A percentile compares a stretch with the other conserved stretches of the same genome.
These are phyloP conservation scores for Colletotrichum sp. DNA, from an alignment of 2,329 filamentous ascomycete genomes.

Conservation along the genomic window DNA sequence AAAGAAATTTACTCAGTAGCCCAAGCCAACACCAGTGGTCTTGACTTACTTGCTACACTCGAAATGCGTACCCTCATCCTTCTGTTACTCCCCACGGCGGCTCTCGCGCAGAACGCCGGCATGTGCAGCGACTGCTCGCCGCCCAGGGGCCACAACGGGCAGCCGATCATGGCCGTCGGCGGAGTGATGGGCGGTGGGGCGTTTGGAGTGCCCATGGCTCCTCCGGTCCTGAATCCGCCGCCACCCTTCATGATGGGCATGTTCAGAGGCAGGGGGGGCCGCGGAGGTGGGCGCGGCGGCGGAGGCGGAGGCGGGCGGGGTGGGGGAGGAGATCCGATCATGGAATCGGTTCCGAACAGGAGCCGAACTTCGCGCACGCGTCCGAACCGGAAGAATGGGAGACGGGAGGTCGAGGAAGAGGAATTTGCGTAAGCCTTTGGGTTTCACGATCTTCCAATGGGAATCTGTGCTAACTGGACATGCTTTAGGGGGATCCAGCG, in stretches of 20 bases:
- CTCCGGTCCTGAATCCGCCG: neutral
- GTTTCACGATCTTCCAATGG: neutral
- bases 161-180: neutral
- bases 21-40: neutral
- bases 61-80: neutral
- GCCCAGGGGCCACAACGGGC: neutral
- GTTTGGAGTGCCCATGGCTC: neutral
- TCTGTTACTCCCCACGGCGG: neutral
- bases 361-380: neutral
- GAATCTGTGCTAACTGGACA: neutral
- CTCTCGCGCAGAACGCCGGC: neutral
- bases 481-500: neutral
- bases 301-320: neutral
- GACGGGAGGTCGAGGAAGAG: neutral
- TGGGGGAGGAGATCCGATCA: neutral
- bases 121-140: neutral
- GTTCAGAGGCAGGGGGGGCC: neutral
- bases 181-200: neutral
- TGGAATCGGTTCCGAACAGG: neutral
- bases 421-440: neutral
- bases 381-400: neutral
- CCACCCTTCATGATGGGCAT: neutral
- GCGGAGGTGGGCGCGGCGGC: neutral
- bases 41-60: neutral
- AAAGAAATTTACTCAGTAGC: accelerated